Percentiles rank a stretch among this genome's conserved stretches.
Evolutionary conservation across 2,329 filamentous ascomycete species (phyloP).

Genomic region (Nemania sp.): DNA sequence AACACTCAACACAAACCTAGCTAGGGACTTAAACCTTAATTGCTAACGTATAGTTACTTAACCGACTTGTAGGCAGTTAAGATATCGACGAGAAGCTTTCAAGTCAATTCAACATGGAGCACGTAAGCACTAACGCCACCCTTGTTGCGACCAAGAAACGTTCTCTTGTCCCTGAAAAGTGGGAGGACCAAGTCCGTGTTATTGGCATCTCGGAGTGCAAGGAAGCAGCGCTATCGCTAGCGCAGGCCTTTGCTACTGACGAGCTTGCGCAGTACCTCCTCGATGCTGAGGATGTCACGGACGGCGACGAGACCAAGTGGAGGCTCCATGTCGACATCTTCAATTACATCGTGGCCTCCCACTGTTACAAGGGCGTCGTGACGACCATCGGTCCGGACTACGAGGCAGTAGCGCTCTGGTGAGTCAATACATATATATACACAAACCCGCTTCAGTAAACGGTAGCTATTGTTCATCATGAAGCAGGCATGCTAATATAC

Average conservation of each 20-base stretch:
- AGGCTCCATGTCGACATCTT: conserved; percentile 81
- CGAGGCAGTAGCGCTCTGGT: conserved; percentile 84
- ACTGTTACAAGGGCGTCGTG: conserved; percentile 79
- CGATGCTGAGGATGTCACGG: conserved; percentile 74
- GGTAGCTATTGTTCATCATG: neutral
- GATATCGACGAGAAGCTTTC: conserved; percentile 36
- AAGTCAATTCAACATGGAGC: conserved; percentile 58
- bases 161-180: conserved; percentile 65
- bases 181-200: conserved; percentile 69
- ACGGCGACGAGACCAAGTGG: conserved; percentile 77
- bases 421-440: conserved; percentile 51
- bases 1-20: neutral
- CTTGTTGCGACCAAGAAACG: conserved; percentile 51
- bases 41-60: conserved; percentile 19
- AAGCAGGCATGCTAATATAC: conserved; percentile 25
- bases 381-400: conserved; percentile 80
- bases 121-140: conserved; percentile 49
- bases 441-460: neutral
- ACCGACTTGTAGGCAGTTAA: conserved; percentile 24
- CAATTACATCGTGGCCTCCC: conserved; percentile 80
- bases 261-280: conserved; percentile 80
- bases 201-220: conserved; percentile 76
- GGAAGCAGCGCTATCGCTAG: conserved; percentile 77
- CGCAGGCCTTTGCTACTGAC: conserved; percentile 82
- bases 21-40: neutral